Base-by-base conservation (phyloP, 2,329 filamentous ascomycete species). In the Aspergillus spinulosporus region DNA sequence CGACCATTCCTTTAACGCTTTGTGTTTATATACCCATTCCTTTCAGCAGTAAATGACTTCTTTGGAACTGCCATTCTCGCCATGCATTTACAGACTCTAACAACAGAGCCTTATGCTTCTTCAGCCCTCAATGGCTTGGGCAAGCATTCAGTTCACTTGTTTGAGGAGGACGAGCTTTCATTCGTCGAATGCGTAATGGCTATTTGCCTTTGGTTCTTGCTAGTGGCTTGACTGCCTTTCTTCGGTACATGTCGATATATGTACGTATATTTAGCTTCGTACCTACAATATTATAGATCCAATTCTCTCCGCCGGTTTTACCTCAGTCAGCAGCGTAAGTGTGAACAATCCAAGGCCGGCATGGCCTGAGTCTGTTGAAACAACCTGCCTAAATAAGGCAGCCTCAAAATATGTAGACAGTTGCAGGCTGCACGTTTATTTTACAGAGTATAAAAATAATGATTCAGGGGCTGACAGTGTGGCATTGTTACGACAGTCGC, bases 21-120 rank as follows among this genome's bases (percentile, higher is more conserved):
- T 37, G 15, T 29, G 64, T 68, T 67, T 66, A 71, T 70, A 70
- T 69, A 65, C 62, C 66, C 65, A 57, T 61, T 64, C 64, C 31
- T 62, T 65, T 63, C 53, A 66, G 60, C 62, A 59, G 60, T 52
- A 60, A 46, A 52, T 59, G 56, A 55, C 61, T 63, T 57, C 62
- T 59, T 46, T 60, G 62, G 39, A 54, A 45, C 48, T 56, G 47
- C 49, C 52, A 49, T 45, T 52, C 42, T 52, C 21, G 21, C 21
- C 60, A 48, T 55, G 31, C 40, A 40, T 51, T 49, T 48, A 7
- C 29, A 11, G 28, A 46, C 53, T 54, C n/a, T 21, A 51, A 26
- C 21, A 47, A 56, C 58, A 44, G 45, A 21, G 21, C 21, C 21
- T 21, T 21, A 21, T 21, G 21, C 21, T 37, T 21, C 3, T 12